Conservation (phyloP, 768 basidiomycete species). For the Scleroderma citrinum region DNA sequence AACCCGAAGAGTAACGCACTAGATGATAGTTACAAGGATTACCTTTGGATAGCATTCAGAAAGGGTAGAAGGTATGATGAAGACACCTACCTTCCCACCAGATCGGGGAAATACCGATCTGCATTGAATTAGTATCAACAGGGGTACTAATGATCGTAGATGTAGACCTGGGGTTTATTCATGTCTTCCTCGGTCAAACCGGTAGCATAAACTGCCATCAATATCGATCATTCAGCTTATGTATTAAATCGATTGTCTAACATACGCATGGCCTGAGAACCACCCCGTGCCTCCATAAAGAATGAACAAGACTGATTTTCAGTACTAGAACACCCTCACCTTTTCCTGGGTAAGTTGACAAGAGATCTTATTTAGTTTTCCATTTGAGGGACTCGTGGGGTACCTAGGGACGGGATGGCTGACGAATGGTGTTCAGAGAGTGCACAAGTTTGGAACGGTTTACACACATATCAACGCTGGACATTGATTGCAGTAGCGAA, state of each 20-base stretch:
- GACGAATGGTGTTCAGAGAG: not conserved
- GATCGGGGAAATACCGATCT: constrained; percentile 84
- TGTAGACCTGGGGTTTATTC: constrained; percentile 70
- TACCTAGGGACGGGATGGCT: constrained; percentile 18
- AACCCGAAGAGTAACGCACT: constrained; percentile 33
- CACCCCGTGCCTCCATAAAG: constrained; percentile 48
- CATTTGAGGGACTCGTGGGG: constrained; percentile 27
- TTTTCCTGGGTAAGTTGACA: constrained; percentile 72
- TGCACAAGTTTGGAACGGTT: not conserved
- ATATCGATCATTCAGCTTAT: not conserved
- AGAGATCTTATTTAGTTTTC: constrained; percentile 69
- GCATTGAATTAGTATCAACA: constrained; percentile 6
- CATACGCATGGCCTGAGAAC: constrained; percentile 84
- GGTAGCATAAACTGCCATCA: constrained; percentile 57
- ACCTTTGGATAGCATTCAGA: constrained; percentile 35
- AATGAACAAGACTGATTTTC: not conserved
- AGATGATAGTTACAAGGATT: constrained; percentile 86
- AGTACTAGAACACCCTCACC: constrained; percentile 30
- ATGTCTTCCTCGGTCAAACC: constrained; percentile 77
- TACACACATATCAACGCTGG: constrained; percentile 56
- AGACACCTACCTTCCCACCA: constrained; percentile 79
- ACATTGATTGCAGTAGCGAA: constrained; percentile 34
- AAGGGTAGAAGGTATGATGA: not conserved
- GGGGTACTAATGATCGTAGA: not conserved
- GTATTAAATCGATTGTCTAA: constrained; percentile 2